These are phyloP conservation scores for Nephelium lappaceum DNA, from an alignment of 345 rosid species.

Conservation along the genomic window DNA sequence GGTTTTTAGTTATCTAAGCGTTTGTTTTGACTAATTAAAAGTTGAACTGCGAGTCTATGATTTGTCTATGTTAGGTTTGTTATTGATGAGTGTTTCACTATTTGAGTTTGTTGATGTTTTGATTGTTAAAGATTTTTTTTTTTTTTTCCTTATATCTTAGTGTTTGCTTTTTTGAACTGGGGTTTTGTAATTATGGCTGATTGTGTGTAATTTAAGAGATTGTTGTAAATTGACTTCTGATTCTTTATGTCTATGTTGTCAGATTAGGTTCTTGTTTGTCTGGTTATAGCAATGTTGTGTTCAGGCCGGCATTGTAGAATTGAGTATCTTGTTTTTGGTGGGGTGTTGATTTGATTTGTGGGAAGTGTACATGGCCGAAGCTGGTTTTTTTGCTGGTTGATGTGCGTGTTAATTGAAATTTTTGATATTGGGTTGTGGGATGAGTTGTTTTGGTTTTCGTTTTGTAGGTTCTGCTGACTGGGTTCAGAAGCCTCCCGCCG, in stretches of 20 bases:
- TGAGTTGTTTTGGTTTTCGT: neutral
- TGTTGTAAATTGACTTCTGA: neutral
- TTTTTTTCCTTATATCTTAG: no score
- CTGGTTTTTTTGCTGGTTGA: neutral
- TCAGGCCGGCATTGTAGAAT: neutral
- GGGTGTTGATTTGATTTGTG: neutral
- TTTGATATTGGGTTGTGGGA: neutral
- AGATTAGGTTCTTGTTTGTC: neutral
- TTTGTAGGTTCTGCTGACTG: slow-evolving; percentile 79
- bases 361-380: neutral
- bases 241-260: neutral
- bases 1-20: neutral
- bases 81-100: neutral
- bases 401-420: neutral
- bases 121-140: neutral
- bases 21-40: neutral
- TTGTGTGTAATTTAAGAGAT: neutral
- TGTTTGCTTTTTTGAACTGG: neutral
- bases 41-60: neutral
- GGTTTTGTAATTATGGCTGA: neutral
- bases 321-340: neutral
- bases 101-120: neutral
- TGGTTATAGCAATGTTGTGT: neutral
- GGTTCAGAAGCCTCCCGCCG: slow-evolving; percentile 82
- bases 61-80: neutral